phyloP scores from a whole-genome alignment of 2,329 filamentous ascomycete species.

The Cephalotrichum gorgonifer region DNA sequence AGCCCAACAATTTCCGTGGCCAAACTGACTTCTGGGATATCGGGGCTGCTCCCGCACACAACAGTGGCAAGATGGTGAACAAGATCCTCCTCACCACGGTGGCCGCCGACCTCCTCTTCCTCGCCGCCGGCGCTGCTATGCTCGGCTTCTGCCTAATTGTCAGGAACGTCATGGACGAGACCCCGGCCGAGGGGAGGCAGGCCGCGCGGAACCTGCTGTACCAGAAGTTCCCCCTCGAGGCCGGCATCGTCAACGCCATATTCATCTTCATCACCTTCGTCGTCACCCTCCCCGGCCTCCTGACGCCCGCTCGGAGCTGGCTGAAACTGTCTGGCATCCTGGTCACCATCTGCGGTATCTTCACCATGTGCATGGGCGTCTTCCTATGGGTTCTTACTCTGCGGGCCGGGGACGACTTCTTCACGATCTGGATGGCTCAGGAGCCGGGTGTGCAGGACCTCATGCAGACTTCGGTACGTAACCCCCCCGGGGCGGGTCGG shows the following conservation, averaged over 20 bases:
- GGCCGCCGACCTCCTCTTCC: slow-evolving; percentile 38
- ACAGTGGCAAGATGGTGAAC: slow-evolving; percentile 35
- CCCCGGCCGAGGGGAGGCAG: slow-evolving; percentile 32
- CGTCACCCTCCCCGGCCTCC: slow-evolving; percentile 59
- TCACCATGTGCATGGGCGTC: slow-evolving; percentile 56
- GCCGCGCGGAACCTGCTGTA: slow-evolving; percentile 42
- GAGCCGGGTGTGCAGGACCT: slow-evolving; percentile 49
- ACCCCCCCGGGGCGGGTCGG: no score
- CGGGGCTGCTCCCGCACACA: background rate
- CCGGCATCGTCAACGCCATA: slow-evolving; percentile 61
- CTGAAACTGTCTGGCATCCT: slow-evolving; percentile 60
- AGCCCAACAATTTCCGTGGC: background rate
- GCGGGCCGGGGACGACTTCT: slow-evolving; percentile 52
- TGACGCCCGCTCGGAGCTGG: slow-evolving; percentile 56
- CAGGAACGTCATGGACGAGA: slow-evolving; percentile 31
- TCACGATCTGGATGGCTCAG: slow-evolving; percentile 49
- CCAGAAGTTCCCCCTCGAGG: slow-evolving; percentile 40
- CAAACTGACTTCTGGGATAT: background rate
- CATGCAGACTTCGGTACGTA: slow-evolving; percentile 58
- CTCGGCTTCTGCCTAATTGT: slow-evolving; percentile 45
- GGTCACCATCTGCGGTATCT: slow-evolving; percentile 49
- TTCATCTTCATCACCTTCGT: slow-evolving; percentile 63
- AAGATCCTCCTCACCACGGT: slow-evolving; percentile 41
- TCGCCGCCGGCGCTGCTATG: slow-evolving; percentile 41
- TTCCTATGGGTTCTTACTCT: slow-evolving; percentile 66